Evolutionary conservation across 2,329 filamentous ascomycete genomes (phyloP).

Genomic region (Aspergillus glaucus): DNA sequence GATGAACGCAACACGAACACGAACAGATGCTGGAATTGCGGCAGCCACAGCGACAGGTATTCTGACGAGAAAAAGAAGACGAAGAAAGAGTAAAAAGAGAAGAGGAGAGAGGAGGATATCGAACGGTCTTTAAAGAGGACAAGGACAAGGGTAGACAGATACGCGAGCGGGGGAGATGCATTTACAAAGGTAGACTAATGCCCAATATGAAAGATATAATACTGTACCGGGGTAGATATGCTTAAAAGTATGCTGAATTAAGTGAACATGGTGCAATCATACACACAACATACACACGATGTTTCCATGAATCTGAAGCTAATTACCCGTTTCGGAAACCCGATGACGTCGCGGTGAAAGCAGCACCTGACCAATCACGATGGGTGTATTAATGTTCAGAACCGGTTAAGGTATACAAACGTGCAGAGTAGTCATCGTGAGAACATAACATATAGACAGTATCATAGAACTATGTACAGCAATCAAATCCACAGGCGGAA

Average conservation of each 20-base stretch:
- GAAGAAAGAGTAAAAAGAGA: not conserved
- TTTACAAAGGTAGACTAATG: not conserved
- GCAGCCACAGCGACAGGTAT: constrained; percentile 18
- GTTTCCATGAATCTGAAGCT: too few relatives aligned
- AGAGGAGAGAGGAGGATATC: not conserved
- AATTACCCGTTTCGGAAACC: too few relatives aligned
- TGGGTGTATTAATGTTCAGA: not conserved
- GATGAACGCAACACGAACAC: constrained; percentile 20
- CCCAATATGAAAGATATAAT: too few relatives aligned
- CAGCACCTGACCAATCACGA: not conserved
- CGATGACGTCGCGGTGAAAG: not conserved
- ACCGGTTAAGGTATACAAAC: not conserved
- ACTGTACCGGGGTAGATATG: too few relatives aligned
- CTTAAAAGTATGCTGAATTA: too few relatives aligned
- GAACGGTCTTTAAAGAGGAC: not conserved
- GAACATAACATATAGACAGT: not conserved
- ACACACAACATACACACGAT: too few relatives aligned
- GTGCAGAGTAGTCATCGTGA: not conserved
- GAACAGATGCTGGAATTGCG: constrained; percentile 13
- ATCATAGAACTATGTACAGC: not conserved
- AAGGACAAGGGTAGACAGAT: not conserved
- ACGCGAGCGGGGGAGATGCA: not conserved
- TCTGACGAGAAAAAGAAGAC: not conserved
- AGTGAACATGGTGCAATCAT: too few relatives aligned
- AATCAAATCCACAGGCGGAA: not conserved